Conservation (phyloP, 768 basidiomycete genomes). For the Russula sp. region DNA sequence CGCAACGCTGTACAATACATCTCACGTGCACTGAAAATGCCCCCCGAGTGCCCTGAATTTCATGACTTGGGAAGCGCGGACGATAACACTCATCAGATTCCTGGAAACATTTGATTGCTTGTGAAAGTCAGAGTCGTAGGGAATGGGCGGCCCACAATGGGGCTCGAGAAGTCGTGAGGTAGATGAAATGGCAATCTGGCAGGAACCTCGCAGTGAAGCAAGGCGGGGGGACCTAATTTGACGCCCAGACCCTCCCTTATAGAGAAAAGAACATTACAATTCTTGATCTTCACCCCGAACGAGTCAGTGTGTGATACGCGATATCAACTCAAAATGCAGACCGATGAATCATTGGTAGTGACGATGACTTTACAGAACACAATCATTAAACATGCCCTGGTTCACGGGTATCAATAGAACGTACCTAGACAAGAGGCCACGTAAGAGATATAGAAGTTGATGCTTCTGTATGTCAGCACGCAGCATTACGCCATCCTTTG, state of each 20-base stretch:
- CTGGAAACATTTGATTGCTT: neutral
- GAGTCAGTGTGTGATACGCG: neutral
- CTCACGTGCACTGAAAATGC: neutral
- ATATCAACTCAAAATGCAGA: neutral
- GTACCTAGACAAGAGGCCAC: neutral
- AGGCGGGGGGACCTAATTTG: neutral
- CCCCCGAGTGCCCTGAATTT: too few relatives aligned
- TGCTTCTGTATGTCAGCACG: too few relatives aligned
- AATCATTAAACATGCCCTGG: slow-evolving; percentile 1
- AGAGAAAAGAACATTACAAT: neutral
- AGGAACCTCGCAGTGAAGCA: neutral
- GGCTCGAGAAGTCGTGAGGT: neutral
- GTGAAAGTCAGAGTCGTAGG: neutral
- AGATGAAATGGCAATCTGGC: neutral
- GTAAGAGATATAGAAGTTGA: neutral
- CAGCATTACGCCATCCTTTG: neutral
- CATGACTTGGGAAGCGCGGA: neutral
- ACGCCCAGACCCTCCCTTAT: neutral
- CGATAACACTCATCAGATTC: neutral
- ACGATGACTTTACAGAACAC: neutral
- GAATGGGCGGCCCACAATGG: neutral
- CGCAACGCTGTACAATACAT: neutral
- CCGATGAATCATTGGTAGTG: neutral
- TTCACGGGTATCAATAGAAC: neutral
- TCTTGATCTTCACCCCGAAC: neutral